Evolutionary conservation across 2,329 filamentous ascomycete species (phyloP).

Genomic region (Phoma herbarum): DNA sequence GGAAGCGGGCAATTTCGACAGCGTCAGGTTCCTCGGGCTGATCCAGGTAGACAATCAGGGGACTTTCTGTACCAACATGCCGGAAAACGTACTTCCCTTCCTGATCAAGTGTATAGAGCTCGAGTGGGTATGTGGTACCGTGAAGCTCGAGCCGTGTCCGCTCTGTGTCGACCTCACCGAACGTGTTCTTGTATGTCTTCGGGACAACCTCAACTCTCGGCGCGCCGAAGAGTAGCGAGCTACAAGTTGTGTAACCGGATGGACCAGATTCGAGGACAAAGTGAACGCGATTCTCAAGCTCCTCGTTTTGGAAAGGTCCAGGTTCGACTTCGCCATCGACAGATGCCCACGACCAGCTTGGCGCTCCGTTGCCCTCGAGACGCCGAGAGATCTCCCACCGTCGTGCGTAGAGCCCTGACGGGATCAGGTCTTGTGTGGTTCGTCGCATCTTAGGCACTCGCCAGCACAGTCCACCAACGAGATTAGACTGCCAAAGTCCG

Average conservation of each 20-base stretch:
- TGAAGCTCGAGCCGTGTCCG: neutral
- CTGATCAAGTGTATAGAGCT: neutral
- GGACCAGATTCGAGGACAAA: neutral
- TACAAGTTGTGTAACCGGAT: neutral
- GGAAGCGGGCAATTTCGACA: neutral
- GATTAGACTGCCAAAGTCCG: too few relatives aligned
- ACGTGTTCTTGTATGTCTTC: neutral
- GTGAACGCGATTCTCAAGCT: neutral
- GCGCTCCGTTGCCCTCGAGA: conserved; percentile 2
- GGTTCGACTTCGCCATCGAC: neutral
- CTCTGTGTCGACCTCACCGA: conserved; percentile 1
- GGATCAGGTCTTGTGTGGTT: too few relatives aligned
- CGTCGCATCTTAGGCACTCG: too few relatives aligned
- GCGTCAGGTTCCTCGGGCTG: neutral
- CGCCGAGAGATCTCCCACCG: neutral
- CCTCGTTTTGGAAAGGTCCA: neutral
- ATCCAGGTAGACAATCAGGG: neutral
- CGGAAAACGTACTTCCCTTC: neutral
- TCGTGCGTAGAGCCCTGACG: too few relatives aligned
- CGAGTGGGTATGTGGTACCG: neutral
- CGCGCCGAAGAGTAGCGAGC: neutral
- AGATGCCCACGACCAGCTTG: neutral
- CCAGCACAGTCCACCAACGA: too few relatives aligned
- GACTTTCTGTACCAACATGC: neutral
- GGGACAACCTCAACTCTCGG: neutral